phyloP scores from a whole-genome alignment of 1,284 basidiomycete species.

The Hemileia vastatrix region DNA sequence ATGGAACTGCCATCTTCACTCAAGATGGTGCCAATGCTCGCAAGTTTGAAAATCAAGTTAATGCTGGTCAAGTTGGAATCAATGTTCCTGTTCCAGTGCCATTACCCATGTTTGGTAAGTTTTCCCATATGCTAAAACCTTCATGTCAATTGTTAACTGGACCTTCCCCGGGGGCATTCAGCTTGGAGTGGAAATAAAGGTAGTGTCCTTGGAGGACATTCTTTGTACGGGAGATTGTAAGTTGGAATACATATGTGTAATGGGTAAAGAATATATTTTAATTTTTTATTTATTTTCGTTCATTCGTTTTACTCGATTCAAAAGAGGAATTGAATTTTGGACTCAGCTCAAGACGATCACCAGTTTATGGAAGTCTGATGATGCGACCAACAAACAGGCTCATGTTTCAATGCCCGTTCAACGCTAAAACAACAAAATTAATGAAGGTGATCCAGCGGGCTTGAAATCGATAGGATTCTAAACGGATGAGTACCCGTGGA shows the following conservation, averaged over 20 bases:
- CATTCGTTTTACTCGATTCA: neutral
- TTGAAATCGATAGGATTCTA: too few relatives aligned
- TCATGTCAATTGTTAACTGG: neutral
- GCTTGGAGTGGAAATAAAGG: conserved; percentile 86
- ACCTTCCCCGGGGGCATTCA: conserved; percentile 74
- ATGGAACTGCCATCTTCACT: conserved; percentile 94
- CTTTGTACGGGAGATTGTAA: conserved; percentile 77
- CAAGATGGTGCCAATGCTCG: conserved; percentile 91
- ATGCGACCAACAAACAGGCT: conserved; percentile 14
- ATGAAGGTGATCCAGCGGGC: too few relatives aligned
- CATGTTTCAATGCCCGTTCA: conserved; percentile 23
- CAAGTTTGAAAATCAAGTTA: conserved; percentile 78
- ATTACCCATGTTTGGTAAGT: conserved; percentile 15
- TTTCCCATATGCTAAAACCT: conserved; percentile 1
- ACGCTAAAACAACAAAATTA: neutral
- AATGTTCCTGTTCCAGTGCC: conserved; percentile 74
- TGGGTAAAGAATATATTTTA: neutral
- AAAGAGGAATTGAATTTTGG: conserved; percentile 22
- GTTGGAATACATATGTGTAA: conserved; percentile 15
- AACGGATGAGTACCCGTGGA: too few relatives aligned
- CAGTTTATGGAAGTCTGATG: conserved; percentile 10
- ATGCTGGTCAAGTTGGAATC: conserved; percentile 72
- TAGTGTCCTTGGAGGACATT: conserved; percentile 74
- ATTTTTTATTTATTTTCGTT: neutral
- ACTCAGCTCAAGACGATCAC: conserved; percentile 19